These are phyloP conservation scores for Populus nigra DNA, from an alignment of 345 rosid species.

Conservation along the genomic window DNA sequence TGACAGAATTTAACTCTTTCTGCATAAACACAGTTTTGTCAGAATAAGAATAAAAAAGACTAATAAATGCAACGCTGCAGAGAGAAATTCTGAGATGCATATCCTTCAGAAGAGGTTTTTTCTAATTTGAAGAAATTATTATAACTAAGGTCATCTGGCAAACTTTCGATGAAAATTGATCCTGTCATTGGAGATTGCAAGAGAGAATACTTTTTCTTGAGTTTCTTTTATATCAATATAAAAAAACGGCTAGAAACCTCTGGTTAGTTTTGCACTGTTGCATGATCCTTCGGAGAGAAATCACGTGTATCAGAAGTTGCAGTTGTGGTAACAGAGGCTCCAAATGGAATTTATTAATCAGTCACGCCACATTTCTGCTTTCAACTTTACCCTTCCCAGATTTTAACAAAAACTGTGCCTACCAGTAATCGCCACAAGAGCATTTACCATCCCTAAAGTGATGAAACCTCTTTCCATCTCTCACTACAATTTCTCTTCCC, in stretches of 20 bases:
- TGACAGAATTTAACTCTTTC: not conserved
- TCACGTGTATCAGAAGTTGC: not conserved
- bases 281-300: not conserved
- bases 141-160: not conserved
- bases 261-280: not conserved
- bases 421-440: constrained; percentile 25
- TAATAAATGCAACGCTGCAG: not conserved
- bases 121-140: not conserved
- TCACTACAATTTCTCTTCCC: constrained; percentile 13
- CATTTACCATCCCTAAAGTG: constrained; percentile 23
- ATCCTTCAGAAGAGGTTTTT: not conserved
- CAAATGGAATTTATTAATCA: not conserved
- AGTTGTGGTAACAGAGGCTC: not conserved
- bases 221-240: not conserved
- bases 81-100: not conserved
- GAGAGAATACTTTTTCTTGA: not conserved
- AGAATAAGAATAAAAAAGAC: not conserved
- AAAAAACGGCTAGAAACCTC: not conserved
- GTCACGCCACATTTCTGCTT: not conserved
- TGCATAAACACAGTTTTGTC: not conserved
- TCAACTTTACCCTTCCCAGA: too few relatives aligned
- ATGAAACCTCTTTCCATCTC: constrained; percentile 27
- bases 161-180: not conserved
- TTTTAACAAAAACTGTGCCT: constrained; percentile 1
- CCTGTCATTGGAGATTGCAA: not conserved